Percentiles rank a stretch among this genome's conserved stretches.
Conservation (phyloP, 306 rosid species). For the Crotalaria pallida region DNA sequence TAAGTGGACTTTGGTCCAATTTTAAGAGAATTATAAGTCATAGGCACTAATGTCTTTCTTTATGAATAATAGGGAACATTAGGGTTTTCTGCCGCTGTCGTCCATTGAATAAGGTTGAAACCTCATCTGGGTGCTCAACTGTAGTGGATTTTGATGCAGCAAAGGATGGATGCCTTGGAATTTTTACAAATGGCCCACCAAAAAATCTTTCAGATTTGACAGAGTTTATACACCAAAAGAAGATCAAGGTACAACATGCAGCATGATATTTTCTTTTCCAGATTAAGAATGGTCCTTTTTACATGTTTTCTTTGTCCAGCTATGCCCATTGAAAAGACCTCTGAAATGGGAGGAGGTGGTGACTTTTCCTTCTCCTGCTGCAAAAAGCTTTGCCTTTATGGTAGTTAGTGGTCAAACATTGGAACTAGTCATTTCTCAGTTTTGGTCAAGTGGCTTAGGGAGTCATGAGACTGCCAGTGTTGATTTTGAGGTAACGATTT, state of each 20-base stretch:
- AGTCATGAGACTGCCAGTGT: conserved; percentile 69
- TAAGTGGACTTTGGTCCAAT: no score
- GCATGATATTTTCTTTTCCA: not conserved
- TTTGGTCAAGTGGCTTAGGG: conserved; percentile 96
- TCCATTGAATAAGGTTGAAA: no score
- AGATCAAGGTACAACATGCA: conserved; percentile 59
- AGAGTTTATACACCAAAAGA: no score
- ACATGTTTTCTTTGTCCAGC: conserved; percentile 51
- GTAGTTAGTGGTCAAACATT: conserved; percentile 89
- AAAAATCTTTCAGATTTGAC: no score
- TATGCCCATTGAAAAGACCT: conserved; percentile 80
- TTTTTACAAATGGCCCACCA: no score
- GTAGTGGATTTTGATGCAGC: no score
- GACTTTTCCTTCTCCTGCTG: conserved; percentile 68
- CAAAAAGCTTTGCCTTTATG: conserved; percentile 71
- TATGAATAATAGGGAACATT: no score
- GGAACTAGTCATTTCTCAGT: conserved; percentile 82
- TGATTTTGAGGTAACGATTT: conserved; percentile 76
- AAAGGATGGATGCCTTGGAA: no score
- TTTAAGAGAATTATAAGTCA: no score
- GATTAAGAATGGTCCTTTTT: conserved; percentile 15
- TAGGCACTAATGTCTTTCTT: no score
- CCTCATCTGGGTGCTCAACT: no score
- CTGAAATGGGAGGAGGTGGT: conserved; percentile 70
- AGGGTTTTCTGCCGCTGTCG: no score